These are phyloP conservation scores for Fusarium musae DNA, from an alignment of 2,329 filamentous ascomycete species.

Conservation along the genomic window DNA sequence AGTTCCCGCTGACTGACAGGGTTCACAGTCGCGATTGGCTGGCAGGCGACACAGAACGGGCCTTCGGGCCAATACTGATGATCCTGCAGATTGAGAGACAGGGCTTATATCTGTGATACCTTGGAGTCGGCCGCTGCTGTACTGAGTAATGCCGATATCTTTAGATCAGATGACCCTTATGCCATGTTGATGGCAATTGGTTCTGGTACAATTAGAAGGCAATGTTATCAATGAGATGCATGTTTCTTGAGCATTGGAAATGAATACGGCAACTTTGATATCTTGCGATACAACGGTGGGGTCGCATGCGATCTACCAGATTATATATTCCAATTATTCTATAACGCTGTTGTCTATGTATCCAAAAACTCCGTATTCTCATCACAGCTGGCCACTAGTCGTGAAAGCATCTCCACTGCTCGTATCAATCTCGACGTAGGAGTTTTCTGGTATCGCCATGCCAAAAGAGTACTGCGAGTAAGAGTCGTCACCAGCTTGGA, in stretches of 20 bases:
- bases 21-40: neutral
- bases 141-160: too few species aligned
- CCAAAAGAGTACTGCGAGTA: neutral
- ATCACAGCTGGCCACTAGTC: neutral
- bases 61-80: neutral
- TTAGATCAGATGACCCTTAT: neutral
- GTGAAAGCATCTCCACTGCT: neutral
- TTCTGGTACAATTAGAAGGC: accelerated
- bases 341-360: accelerated
- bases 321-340: neutral
- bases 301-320: too few species aligned
- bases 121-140: neutral
- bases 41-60: neutral
- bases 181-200: accelerated
- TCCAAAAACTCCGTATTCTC: accelerated
- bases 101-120: neutral
- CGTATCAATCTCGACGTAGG: neutral
- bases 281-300: too few species aligned
- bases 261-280: too few species aligned
- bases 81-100: neutral
- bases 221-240: too few species aligned
- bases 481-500: neutral
- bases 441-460: accelerated
- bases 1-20: neutral
- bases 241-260: too few species aligned